Conservation (phyloP, 176 grass and related monocot genomes). For the Carex parvula region DNA sequence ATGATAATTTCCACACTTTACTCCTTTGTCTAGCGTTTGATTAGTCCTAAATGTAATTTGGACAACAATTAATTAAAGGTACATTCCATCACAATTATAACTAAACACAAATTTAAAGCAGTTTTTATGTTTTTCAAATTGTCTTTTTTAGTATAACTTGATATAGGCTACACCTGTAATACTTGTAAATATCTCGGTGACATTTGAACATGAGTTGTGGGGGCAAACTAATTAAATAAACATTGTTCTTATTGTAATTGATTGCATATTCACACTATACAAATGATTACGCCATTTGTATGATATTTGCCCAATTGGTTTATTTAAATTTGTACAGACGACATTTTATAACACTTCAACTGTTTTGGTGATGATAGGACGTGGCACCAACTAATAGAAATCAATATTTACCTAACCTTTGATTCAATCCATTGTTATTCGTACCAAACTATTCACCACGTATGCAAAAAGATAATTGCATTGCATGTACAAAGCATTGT, state of each 20-base stretch:
- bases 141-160: neutral
- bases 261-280: neutral
- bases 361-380: neutral
- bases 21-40: neutral
- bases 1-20: neutral
- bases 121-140: neutral
- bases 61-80: neutral
- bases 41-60: neutral
- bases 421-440: neutral
- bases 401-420: neutral
- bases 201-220: neutral
- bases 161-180: neutral
- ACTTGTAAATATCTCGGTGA: neutral
- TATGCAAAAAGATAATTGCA: neutral
- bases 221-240: neutral
- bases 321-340: neutral
- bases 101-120: neutral
- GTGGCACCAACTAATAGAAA: neutral
- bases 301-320: neutral
- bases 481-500: neutral
- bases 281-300: neutral
- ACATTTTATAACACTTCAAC: neutral
- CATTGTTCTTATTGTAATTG: neutral
- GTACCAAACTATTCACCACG: too few relatives aligned
- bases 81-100: neutral